These are phyloP conservation scores for Phytophthora cryptogea DNA, from an alignment of 352 stramenopile species.

Conservation along the genomic window DNA sequence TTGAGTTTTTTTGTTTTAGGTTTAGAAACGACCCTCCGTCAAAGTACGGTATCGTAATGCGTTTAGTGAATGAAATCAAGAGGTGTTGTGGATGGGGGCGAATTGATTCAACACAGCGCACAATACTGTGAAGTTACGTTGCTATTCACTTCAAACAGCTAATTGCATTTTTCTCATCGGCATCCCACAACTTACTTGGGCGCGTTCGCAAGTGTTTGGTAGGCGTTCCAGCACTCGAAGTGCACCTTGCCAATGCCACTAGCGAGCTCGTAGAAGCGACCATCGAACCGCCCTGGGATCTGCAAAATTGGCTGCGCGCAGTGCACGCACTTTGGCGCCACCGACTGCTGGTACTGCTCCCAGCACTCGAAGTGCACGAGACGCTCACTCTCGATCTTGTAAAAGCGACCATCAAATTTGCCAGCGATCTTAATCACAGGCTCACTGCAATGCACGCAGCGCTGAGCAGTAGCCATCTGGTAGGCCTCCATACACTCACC, in stretches of 20 bases:
- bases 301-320: constrained; percentile 74
- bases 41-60: too few relatives aligned
- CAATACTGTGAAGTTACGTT: background rate
- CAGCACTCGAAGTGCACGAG: constrained; percentile 89
- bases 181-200: constrained; percentile 22
- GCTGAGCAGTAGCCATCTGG: constrained; percentile 71
- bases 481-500: constrained; percentile 85
- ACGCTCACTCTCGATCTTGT: constrained; percentile 73
- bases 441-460: constrained; percentile 72
- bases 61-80: too few relatives aligned
- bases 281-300: constrained; percentile 74
- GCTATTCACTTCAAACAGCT: constrained; percentile 24
- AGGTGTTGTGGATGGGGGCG: too few relatives aligned
- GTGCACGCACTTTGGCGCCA: constrained; percentile 81
- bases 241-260: constrained; percentile 81
- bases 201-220: constrained; percentile 50
- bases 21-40: too few relatives aligned
- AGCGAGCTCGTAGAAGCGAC: constrained; percentile 84
- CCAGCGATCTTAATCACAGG: constrained; percentile 71
- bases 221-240: constrained; percentile 87
- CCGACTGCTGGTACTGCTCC: constrained; percentile 76
- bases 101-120: background rate
- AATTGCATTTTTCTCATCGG: too few relatives aligned
- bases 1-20: too few relatives aligned
- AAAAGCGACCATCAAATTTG: constrained; percentile 84